Evolutionary conservation across 2,329 filamentous ascomycete genomes (phyloP).

Genomic region (Diaporthe capsici): DNA sequence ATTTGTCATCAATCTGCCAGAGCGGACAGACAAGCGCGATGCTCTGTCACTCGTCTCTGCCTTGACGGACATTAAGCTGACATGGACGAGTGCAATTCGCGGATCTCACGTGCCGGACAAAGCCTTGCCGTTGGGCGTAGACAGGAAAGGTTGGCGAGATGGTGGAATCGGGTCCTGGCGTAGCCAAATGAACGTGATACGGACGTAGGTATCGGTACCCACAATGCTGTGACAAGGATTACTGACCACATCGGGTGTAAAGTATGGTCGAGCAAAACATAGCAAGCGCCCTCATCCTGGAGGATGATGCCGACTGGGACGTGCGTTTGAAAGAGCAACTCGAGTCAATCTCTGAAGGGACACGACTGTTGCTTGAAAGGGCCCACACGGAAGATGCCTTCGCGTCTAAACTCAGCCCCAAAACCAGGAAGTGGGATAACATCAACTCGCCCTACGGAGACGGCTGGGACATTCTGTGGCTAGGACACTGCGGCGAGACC

Average conservation of each 20-base stretch:
- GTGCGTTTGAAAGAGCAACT: conserved; percentile 52
- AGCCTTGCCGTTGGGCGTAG: conserved; percentile 54
- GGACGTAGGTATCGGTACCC: conserved; percentile 41
- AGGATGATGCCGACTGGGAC: conserved; percentile 59
- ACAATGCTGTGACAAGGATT: too few relatives aligned
- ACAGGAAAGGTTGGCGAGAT: conserved; percentile 56
- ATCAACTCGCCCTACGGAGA: conserved; percentile 48
- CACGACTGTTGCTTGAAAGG: conserved; percentile 50
- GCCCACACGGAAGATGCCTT: conserved; percentile 30
- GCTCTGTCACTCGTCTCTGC: conserved; percentile 58
- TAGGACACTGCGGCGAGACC: conserved; percentile 54
- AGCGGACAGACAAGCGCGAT: conserved; percentile 64
- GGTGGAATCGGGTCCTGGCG: conserved; percentile 48
- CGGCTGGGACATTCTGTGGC: conserved; percentile 56
- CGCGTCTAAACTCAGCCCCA: background rate
- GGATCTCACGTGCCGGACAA: conserved; percentile 58
- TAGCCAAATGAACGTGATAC: conserved; percentile 55
- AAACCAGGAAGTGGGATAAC: background rate
- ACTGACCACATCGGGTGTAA: background rate
- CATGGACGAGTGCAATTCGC: conserved; percentile 60
- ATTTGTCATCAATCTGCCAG: conserved; percentile 61
- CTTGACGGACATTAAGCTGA: conserved; percentile 57
- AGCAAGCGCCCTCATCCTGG: conserved; percentile 54
- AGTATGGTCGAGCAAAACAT: conserved; percentile 54
- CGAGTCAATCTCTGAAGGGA: conserved; percentile 49